Evolutionary conservation across 2,329 filamentous ascomycete genomes (phyloP), one percentile per base, ranked within the genome.

Genomic region (Orbilia blumenaviensis): DNA sequence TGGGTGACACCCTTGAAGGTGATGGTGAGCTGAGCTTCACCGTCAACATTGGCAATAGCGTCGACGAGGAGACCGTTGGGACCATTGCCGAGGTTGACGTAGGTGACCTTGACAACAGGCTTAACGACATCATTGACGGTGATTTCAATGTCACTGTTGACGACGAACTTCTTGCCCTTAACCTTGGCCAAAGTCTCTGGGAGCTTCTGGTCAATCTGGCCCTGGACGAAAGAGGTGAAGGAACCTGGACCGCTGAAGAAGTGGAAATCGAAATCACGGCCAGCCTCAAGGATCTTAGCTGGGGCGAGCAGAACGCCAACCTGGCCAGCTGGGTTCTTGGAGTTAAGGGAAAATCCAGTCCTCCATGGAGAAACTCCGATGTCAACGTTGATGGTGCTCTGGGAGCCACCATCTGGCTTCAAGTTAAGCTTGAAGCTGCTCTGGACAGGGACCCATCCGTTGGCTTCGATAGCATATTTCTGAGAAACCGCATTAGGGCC

Each of bases 221-320:
- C 21, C 14, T 75, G 63, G 16, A 67, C 63, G 29, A 75, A 68
- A 10, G 41, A 29, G 5, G 71, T 63, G 38, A 75, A 60, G 21
- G 62, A 18, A 18, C 63, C 71, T 2, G 54, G 62, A 1, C 63
- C 63, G 63, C 54, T 67, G 56, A 68, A 56, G 56, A 75, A 58
- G 46, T 75, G 34, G 71, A 67, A 63, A 18, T 75, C 71, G 23
- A 75, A 75, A 46, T 75, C 71, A 16, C 63, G 71, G 34, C 71
- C 71, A 16, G 44, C 56, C 27, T 75, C 71, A n/a, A 75, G 63
- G 32, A 74, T 74, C 54, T 74, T 74, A 25, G 69, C 69, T 34
- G 71, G 71, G 14, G 71, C 71, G 44, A 67, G 62, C 62, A 74
- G 48, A 48, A 74, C 54, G 4, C 62, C 69, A 16, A 54, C 42